Base-by-base conservation (phyloP, 2,329 filamentous ascomycete genomes). In the Colletotrichum magnum region DNA sequence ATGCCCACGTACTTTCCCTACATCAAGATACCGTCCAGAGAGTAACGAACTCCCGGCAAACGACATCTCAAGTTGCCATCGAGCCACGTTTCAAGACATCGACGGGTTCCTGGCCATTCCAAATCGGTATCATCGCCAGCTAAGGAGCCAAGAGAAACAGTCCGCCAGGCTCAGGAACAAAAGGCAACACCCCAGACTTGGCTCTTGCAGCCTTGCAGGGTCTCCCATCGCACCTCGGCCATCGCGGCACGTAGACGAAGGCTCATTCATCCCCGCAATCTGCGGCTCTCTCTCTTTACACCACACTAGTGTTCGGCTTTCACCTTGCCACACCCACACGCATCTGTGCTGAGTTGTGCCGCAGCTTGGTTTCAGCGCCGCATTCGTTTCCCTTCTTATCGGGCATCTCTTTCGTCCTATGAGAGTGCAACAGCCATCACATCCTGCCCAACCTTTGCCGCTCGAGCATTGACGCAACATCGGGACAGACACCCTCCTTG, bases 321-420 rank as follows among this genome's bases (percentile, higher is more conserved):
- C 43, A n/a, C 54, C 13, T 61, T 41, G 67, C 67, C 63, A 69
- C 61, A 69, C 63, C 62, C 58, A 51, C 64, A 64, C 47, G 62
- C 56, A 69, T 69, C 62, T 67, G 67, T 69, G 67, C 67, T 67
- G 62, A 61, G 51, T 61, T 67, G 67, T 69, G 67, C 67, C 67
- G 67, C 67, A 69, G 50, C 56, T 69, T 69, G 62, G 67, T 69
- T 69, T 69, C 67, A 69, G 67, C 45, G 62, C 61, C 51, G 57
- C 67, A 61, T 52, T 61, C 61, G 67, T 69, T 69, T 67, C 67
- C 62, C 39, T 60, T 69, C 56, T 57, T 60, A 57, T 67, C 67
- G 39, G 51, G 57, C 24, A 28, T 51, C 62, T 52, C 43, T 47
- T 10, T 47, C 67, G 39, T 69, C 63, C 65, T 68, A 68, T 58